These are phyloP conservation scores for Apiospora phragmitis DNA, from an alignment of 2,329 filamentous ascomycete genomes.

Conservation along the genomic window DNA sequence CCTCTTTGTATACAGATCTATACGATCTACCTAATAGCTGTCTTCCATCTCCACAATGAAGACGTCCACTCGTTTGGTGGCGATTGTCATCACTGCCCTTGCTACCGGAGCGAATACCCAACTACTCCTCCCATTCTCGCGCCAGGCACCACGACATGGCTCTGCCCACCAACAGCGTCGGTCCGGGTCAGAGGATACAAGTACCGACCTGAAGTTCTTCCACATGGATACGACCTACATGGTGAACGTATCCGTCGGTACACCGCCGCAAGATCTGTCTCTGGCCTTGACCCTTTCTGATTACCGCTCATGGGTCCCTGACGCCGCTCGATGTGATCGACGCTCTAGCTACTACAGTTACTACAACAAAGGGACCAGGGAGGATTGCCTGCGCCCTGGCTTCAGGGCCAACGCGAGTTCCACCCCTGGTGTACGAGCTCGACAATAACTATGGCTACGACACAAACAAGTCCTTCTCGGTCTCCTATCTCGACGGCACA, in stretches of 20 bases:
- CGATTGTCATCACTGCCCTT: slow-evolving; percentile 6
- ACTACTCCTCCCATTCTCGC: slow-evolving; percentile 15
- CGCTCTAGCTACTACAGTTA: background rate
- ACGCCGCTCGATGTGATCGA: slow-evolving; percentile 15
- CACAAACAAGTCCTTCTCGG: slow-evolving; percentile 14
- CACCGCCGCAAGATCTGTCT: slow-evolving; percentile 29
- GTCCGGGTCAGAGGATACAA: background rate
- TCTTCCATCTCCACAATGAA: slow-evolving; percentile 13
- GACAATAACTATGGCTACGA: background rate
- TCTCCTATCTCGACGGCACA: slow-evolving; percentile 15
- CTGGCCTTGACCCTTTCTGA: slow-evolving; percentile 26
- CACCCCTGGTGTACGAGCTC: slow-evolving; percentile 21
- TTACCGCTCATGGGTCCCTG: slow-evolving; percentile 30
- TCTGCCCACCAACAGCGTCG: slow-evolving; percentile 9
- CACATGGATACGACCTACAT: slow-evolving; percentile 11
- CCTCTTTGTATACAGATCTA: background rate
- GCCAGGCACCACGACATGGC: slow-evolving; percentile 9
- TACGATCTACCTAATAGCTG: background rate
- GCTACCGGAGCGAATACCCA: slow-evolving; percentile 10
- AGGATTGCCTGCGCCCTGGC: background rate
- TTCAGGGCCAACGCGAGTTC: slow-evolving; percentile 18
- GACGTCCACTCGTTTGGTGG: slow-evolving; percentile 17
- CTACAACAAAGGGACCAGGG: background rate
- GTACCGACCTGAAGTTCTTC: background rate
- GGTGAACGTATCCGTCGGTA: slow-evolving; percentile 16